Base-by-base conservation (phyloP, 345 rosid species). In the Noccaea caerulescens region DNA sequence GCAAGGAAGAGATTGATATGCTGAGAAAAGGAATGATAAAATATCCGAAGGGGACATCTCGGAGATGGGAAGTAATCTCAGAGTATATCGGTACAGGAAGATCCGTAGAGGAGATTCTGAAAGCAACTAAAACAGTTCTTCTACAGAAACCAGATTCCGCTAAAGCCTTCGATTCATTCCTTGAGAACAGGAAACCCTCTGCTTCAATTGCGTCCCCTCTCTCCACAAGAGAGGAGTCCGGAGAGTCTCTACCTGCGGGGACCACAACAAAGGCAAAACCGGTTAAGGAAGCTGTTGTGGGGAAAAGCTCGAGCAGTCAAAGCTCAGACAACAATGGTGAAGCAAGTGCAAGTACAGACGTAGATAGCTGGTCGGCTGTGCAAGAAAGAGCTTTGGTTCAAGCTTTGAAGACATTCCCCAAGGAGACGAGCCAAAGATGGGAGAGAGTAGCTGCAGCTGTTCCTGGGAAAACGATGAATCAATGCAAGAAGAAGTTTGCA, bases 371-470 rank as follows among this genome's bases (percentile, higher is more conserved):
- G 99, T 92, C 96, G 54, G 80, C 90, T 78, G 93, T 87, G 50
- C 99, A 92, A 84, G 99, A 95, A 80, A 83, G 92, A 59, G 94
- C 97, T 20, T 82, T 95, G 66, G 84, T 95, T 80, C 98, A 92
- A 77, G 99, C 98, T 53, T 82, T 95, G 10, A 95, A 95, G 85
- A 87, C 98, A 54, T 95, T 92, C 80, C 98, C 99, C 0, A 95
- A 92, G 72, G 99, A 95, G 76, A 81, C 87, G 23, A 80, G 66
- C 71, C 96, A 92, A 58, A 88, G 99, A 2, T 95, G 99, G 99
- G 99, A 95, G 86, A 72, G 99, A 72, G 97, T 95, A 55, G 93
- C 97, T 47, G 83, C 99, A 42, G 96, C 99, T 13, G 97, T 95
- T 70, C 99, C 98, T 14, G 97, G 99, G 70, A 95, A 87, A 77